Evolutionary conservation across 2,329 filamentous ascomycete genomes (phyloP).

Genomic region (Sclerotinia glacialis): DNA sequence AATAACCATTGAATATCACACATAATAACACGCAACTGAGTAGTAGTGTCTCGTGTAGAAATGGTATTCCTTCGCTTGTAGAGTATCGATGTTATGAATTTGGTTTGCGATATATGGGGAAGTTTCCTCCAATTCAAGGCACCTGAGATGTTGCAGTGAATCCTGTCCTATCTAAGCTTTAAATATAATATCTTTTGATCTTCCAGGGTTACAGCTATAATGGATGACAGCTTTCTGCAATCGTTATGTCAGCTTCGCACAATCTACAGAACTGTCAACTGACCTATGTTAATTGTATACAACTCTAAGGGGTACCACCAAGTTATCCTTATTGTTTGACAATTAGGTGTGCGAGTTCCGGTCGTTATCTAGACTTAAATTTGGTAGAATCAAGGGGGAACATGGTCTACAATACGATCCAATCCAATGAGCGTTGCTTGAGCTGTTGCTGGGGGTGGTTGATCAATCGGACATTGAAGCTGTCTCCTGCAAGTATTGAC

Average conservation of each 20-base stretch:
- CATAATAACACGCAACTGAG: neutral
- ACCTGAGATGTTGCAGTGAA: neutral
- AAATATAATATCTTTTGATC: neutral
- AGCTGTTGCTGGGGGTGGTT: neutral
- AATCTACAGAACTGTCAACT: neutral
- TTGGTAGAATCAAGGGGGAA: neutral
- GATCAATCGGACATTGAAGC: neutral
- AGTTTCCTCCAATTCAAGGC: neutral
- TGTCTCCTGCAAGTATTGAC: neutral
- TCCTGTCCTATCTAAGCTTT: neutral
- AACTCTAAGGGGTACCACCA: neutral
- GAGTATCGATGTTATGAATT: neutral
- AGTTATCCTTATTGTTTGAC: neutral
- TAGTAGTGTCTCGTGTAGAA: neutral
- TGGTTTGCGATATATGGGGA: neutral
- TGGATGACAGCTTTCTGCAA: neutral
- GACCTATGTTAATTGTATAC: neutral
- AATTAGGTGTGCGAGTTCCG: neutral
- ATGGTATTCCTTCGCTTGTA: neutral
- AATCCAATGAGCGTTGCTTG: neutral
- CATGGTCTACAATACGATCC: neutral
- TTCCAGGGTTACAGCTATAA: neutral
- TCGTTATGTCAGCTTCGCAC: neutral
- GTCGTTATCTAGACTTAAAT: neutral
- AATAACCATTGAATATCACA: neutral